A percentile compares a stretch with the other conserved stretches of the same genome.
Evolutionary conservation across 768 basidiomycete species (phyloP).

Genomic region (Russula brevipes): DNA sequence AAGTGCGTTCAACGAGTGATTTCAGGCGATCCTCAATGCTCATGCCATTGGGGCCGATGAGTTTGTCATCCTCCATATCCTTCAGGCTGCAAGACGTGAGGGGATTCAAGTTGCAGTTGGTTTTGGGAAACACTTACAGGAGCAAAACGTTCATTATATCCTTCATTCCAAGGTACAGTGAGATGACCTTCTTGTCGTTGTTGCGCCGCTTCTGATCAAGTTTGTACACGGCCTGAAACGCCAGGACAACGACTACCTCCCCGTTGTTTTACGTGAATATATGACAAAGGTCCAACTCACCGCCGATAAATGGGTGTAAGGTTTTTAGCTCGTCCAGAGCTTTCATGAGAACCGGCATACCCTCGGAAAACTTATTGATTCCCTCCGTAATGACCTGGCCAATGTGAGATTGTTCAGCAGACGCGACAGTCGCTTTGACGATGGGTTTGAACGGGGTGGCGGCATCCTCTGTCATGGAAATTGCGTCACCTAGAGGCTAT

Average conservation of each 20-base stretch:
- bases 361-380: conserved; percentile 27
- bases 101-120: no score
- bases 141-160: conserved; percentile 25
- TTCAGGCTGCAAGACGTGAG: conserved; percentile 26
- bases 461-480: not conserved
- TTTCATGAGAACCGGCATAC: conserved; percentile 29
- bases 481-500: not conserved
- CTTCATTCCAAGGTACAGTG: conserved; percentile 37
- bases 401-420: not conserved
- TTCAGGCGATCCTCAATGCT: conserved; percentile 35
- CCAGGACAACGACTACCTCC: conserved; percentile 40
- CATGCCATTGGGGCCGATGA: conserved; percentile 32
- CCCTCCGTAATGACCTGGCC: conserved; percentile 19
- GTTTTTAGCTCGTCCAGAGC: conserved; percentile 29
- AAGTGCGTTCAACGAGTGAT: conserved; percentile 27
- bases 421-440: not conserved
- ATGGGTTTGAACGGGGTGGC: not conserved
- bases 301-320: not conserved
- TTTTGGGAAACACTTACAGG: not conserved
- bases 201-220: conserved; percentile 45
- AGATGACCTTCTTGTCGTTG: conserved; percentile 46
- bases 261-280: not conserved
- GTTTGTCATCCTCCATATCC: conserved; percentile 31
- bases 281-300: conserved; percentile 15
- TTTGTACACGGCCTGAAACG: conserved; percentile 45